Evolutionary conservation across 108 stramenopile species (phyloP).

Genomic region (Schizochytrium sp.): DNA sequence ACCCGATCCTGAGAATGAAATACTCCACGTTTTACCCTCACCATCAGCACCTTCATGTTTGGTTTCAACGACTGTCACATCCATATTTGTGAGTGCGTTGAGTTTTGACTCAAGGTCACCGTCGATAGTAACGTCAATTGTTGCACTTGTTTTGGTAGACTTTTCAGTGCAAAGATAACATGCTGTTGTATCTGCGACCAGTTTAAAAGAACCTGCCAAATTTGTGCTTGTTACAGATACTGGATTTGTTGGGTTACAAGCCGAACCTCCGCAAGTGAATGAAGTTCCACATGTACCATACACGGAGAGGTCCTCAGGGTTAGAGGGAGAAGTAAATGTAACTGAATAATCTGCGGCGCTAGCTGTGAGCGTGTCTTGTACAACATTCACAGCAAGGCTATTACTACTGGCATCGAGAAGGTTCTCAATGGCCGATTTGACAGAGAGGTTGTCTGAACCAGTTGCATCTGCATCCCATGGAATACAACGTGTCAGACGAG

Average conservation of each 20-base stretch:
- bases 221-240: not conserved
- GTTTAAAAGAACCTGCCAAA: not conserved
- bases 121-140: not conserved
- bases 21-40: constrained; percentile 33
- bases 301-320: not conserved
- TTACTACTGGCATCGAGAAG: not conserved
- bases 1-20: not conserved
- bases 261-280: not conserved
- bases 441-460: not conserved
- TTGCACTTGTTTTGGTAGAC: not conserved
- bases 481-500: constrained; percentile 3
- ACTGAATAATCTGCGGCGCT: not conserved
- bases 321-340: constrained; percentile 17
- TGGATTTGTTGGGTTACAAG: not conserved
- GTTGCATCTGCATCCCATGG: constrained; percentile 52
- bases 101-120: constrained; percentile 15
- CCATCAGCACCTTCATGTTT: not conserved
- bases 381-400: not conserved
- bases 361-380: not conserved
- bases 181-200: not conserved
- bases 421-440: not conserved
- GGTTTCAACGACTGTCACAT: not conserved
- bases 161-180: not conserved
- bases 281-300: not conserved
- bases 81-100: not conserved